phyloP scores from a whole-genome alignment of 2,329 filamentous ascomycete species.

The Emergomyces africanus region DNA sequence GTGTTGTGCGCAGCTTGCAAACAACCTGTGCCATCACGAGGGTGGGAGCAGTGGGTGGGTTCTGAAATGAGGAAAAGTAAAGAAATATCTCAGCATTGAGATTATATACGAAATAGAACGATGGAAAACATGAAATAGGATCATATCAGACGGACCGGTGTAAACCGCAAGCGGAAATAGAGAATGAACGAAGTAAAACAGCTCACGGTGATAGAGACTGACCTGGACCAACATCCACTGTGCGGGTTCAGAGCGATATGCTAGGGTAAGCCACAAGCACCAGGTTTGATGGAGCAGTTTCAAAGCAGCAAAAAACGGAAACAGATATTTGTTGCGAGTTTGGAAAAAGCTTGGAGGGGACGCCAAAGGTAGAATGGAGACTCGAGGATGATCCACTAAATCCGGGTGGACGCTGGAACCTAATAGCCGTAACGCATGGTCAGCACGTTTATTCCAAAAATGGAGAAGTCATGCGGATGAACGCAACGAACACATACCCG shows the following conservation, averaged over 20 bases:
- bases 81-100: not conserved
- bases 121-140: not conserved
- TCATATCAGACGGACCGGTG: not conserved
- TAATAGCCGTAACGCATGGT: conserved; percentile 15
- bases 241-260: conserved; percentile 59
- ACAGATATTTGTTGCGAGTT: conserved; percentile 57
- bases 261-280: conserved; percentile 57
- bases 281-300: conserved; percentile 77
- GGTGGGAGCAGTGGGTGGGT: conserved; percentile 89
- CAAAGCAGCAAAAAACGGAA: conserved; percentile 63
- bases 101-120: not conserved
- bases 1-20: conserved; percentile 64
- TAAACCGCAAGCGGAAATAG: not conserved
- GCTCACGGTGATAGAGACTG: conserved; percentile 10
- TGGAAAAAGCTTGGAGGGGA: conserved; percentile 54
- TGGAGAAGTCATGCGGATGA: not conserved
- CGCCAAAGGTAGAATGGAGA: conserved; percentile 58
- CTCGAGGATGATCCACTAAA: conserved; percentile 53
- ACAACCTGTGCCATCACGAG: conserved; percentile 61
- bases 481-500: conserved; percentile 40
- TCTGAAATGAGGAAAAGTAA: conserved; percentile 39
- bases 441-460: not conserved
- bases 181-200: not conserved
- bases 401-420: conserved; percentile 75
- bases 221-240: conserved; percentile 79